These are phyloP conservation scores for Alternaria triticimaculans DNA, from an alignment of 2,329 filamentous ascomycete genomes.

Conservation along the genomic window DNA sequence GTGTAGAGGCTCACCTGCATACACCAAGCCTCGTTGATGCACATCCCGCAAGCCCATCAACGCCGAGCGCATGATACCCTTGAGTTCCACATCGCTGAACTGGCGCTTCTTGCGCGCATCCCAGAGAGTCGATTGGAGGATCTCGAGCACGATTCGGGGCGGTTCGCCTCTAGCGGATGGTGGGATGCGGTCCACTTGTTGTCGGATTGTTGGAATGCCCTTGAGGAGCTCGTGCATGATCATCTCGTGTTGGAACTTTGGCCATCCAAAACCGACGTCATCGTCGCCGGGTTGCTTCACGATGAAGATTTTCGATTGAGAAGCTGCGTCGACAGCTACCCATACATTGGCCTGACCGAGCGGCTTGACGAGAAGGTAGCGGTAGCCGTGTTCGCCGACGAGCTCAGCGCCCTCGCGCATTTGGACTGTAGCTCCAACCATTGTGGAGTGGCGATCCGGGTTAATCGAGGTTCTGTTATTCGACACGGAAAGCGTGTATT, in stretches of 20 bases:
- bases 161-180: constrained; percentile 7
- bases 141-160: constrained; percentile 13
- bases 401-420: constrained; percentile 18
- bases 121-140: constrained; percentile 15
- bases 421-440: constrained; percentile 7
- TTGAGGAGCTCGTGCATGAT: constrained; percentile 19
- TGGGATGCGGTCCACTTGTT: constrained; percentile 17
- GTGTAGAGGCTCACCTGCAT: constrained; percentile 8
- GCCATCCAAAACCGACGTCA: constrained; percentile 14
- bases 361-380: constrained; percentile 14
- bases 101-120: constrained; percentile 14
- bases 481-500: not conserved
- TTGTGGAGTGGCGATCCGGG: not conserved
- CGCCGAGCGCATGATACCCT: constrained; percentile 16
- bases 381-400: constrained; percentile 15
- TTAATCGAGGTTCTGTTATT: not conserved
- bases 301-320: constrained; percentile 15
- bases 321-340: constrained; percentile 18
- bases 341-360: constrained; percentile 18
- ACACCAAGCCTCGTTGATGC: constrained; percentile 12
- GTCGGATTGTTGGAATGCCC: constrained; percentile 10
- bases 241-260: constrained; percentile 18
- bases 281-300: constrained; percentile 16
- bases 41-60: constrained; percentile 14
- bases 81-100: constrained; percentile 17